These are phyloP conservation scores for Suhomyces wounanorum DNA, from an alignment of 1,139 yeast genomes.

Conservation along the genomic window DNA sequence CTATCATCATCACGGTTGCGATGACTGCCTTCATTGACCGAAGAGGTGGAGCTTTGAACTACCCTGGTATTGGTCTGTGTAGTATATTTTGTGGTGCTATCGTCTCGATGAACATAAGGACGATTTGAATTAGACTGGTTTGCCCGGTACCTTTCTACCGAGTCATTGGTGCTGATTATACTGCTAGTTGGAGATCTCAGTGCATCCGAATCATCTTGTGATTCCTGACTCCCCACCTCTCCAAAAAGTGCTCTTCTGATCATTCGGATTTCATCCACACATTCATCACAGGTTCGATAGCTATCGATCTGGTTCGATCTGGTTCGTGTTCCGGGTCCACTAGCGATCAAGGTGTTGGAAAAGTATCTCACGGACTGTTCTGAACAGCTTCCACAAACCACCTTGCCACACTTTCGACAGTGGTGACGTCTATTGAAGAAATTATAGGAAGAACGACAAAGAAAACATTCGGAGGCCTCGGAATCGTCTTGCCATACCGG, in stretches of 20 bases:
- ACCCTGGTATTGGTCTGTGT: slow-evolving; percentile 22
- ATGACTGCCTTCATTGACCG: slow-evolving; percentile 5
- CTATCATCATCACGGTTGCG: slow-evolving; percentile 17
- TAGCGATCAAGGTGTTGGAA: slow-evolving; percentile 40
- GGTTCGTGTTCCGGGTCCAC: slow-evolving; percentile 27
- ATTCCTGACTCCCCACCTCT: slow-evolving; percentile 6
- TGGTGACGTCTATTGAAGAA: slow-evolving; percentile 84
- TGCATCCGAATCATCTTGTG: neutral
- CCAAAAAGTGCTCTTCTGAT: slow-evolving; percentile 48
- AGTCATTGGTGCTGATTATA: slow-evolving; percentile 10
- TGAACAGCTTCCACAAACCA: slow-evolving; percentile 73
- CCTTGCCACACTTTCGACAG: slow-evolving; percentile 82
- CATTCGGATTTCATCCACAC: slow-evolving; percentile 64
- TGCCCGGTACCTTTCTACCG: slow-evolving; percentile 2
- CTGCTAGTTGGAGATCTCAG: slow-evolving; percentile 5
- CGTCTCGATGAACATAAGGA: slow-evolving; percentile 9
- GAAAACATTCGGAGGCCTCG: slow-evolving; percentile 56
- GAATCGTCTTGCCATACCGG: slow-evolving; percentile 78
- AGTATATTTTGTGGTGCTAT: slow-evolving; percentile 30
- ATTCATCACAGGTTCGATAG: slow-evolving; percentile 70
- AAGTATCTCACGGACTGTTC: slow-evolving; percentile 44
- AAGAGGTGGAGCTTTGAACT: slow-evolving; percentile 32
- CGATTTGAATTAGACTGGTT: neutral
- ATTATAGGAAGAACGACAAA: slow-evolving; percentile 61
- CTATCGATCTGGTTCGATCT: slow-evolving; percentile 33